Evolutionary conservation across 2,329 filamentous ascomycete genomes (phyloP).

Genomic region (Cercospora berteroae): DNA sequence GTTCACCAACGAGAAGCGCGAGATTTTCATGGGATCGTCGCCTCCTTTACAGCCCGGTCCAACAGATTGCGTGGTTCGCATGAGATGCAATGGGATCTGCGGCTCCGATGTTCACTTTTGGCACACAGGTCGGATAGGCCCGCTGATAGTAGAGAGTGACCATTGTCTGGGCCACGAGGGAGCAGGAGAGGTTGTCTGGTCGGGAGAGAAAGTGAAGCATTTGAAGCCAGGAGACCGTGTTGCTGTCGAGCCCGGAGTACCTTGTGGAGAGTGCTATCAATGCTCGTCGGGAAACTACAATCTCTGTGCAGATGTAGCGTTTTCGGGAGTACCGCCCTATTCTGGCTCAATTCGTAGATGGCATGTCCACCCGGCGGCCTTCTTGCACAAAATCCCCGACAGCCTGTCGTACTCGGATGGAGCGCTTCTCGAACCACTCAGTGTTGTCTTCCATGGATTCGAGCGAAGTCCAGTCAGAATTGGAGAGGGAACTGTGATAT

Average conservation of each 20-base stretch:
- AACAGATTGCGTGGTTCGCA: slow-evolving; percentile 32
- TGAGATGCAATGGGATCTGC: slow-evolving; percentile 35
- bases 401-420: slow-evolving; percentile 76
- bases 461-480: slow-evolving; percentile 37
- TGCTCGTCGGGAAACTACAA: slow-evolving; percentile 86
- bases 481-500: slow-evolving; percentile 50
- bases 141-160: slow-evolving; percentile 60
- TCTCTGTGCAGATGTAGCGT: slow-evolving; percentile 79
- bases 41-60: slow-evolving; percentile 28
- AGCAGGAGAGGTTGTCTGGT: slow-evolving; percentile 60
- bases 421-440: slow-evolving; percentile 71
- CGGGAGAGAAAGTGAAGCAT: slow-evolving; percentile 57
- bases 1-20: slow-evolving; percentile 32
- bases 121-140: slow-evolving; percentile 57
- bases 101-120: slow-evolving; percentile 35
- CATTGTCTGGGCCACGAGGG: slow-evolving; percentile 70
- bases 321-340: slow-evolving; percentile 85
- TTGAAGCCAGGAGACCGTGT: slow-evolving; percentile 64
- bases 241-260: slow-evolving; percentile 65
- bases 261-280: slow-evolving; percentile 58
- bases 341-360: slow-evolving; percentile 81
- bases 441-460: slow-evolving; percentile 50
- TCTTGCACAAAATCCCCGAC: slow-evolving; percentile 84
- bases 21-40: slow-evolving; percentile 32
- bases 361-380: slow-evolving; percentile 77